Evolutionary conservation across 352 stramenopile genomes (phyloP), one percentile per base, ranked within the genome.

Genomic region (Globisporangium orthogonon): DNA sequence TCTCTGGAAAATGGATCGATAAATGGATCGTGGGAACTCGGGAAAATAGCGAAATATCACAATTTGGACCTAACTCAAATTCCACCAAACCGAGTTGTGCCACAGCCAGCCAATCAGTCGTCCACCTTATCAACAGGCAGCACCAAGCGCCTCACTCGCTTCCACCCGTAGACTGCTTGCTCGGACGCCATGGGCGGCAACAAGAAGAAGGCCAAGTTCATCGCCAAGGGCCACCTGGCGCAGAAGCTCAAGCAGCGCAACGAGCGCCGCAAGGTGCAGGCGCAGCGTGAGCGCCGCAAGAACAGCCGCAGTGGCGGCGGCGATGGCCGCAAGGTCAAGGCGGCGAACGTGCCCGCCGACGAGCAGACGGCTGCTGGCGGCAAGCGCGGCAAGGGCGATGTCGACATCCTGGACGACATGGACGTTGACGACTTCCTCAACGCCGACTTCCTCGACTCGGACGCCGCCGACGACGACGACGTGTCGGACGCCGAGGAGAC

Each of bases 161-260:
- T 23, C 23, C 23, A 23, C 23, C 23, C 23, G 23, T 23, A 23
- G 23, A 23, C 23, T 23, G 23, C 23, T 23, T 23, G 23, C 23
- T 23, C 23, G 23, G 23, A 23, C 23, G 23, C 23, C 52, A 87
- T 85, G 76, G 79, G 77, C 45, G 67, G 72, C 39, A 65, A 73
- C 60, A 94, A 94, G 78, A 94, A 94, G 81, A 91, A 91, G 67
- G 74, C 82, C 54, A 94, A 94, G 70, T 94, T 94, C 64, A 86
- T 94, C 58, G 79, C 81, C 48, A 94, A 94, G 62, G 84, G 84
- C 31, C 64, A 91, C 61, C 55, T 94, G 56, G 59, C 63, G 56
- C 61, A 83, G 57, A 91, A 91, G 75, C 78, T 94, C 72, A 86
- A 89, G 68, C 78, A 91, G 72, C 82, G 82, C 76, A 94, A 94